phyloP scores from a whole-genome alignment of 495 filamentous ascomycete species.

The Trichoderma gamsii region DNA sequence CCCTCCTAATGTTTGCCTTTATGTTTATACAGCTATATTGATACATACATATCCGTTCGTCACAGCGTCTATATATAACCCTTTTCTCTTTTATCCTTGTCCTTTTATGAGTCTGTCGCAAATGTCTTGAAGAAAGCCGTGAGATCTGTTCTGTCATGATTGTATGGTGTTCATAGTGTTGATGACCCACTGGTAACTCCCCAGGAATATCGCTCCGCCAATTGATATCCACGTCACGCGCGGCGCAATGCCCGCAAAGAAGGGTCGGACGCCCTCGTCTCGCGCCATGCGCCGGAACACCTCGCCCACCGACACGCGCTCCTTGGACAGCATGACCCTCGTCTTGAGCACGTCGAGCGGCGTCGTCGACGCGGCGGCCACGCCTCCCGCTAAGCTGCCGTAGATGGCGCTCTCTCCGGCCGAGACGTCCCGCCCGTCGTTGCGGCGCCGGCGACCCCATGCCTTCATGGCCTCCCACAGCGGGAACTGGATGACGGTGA shows the following conservation, averaged over 20 bases:
- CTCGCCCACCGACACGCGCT: conserved; percentile 49
- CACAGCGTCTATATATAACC: not conserved
- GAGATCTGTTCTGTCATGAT: not conserved
- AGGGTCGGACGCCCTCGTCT: conserved; percentile 66
- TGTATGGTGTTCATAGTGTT: conserved; percentile 49
- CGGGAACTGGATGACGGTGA: conserved; percentile 94
- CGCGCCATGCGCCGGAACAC: conserved; percentile 62
- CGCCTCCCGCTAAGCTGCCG: conserved; percentile 74
- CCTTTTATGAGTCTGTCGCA: not conserved
- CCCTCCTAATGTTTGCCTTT: not conserved
- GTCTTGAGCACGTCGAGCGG: conserved; percentile 97
- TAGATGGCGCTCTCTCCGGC: conserved; percentile 80
- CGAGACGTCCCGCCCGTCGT: conserved; percentile 50
- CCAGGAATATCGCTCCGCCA: conserved; percentile 91
- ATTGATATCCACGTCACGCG: conserved; percentile 89
- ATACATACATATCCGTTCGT: not conserved
- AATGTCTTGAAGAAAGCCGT: not conserved
- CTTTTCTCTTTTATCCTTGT: not conserved
- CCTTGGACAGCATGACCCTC: conserved; percentile 77
- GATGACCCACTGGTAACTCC: conserved; percentile 87
- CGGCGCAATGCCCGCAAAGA: conserved; percentile 85
- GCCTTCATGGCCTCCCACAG: conserved; percentile 90
- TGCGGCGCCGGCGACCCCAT: conserved; percentile 35
- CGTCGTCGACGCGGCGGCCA: conserved; percentile 85
- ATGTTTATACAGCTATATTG: conserved; percentile 17